Base-by-base conservation (phyloP, 1,284 basidiomycete species). In the Dichomitus squalens region DNA sequence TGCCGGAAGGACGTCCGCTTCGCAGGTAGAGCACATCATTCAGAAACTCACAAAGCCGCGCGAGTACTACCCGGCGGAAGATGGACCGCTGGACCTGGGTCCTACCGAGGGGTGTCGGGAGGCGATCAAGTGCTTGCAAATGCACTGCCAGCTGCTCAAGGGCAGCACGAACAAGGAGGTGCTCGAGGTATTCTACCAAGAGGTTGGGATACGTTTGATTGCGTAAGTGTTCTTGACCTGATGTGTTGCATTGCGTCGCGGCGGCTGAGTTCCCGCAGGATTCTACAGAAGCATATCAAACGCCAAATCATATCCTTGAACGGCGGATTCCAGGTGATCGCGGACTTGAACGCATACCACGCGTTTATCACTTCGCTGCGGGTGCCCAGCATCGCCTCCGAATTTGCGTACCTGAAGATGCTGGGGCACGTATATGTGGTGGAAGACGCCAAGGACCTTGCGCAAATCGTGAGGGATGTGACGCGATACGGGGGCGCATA, bases 131-230 rank as follows among this genome's bases (percentile, higher is more conserved):
- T 96, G 93, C 68, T 77, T 99, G 34, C 85, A 92, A 65, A 88
- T 84, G 76, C 96, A 99, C 74, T 97, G 95, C 70, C 87, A 88
- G 64, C 80, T 98, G 50, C 76, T 99, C 43, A 90, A 90, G 63
- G 96, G 95, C 0, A 97, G 92, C 62, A 96, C 96, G 31, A 96
- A 92, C 69, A 93, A 95, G 72, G 95, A 98, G 63, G 94, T 99
- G 2, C 76, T 99, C 20, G 96, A 98, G 67, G 95, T 99, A 1
- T 98, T 99, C 73, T 94, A 98, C 71, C 92, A 96, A 74, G 96
- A 99, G 73, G 91, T 99, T 46, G 95, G 96, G 1, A 88, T 97
- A 58, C 86, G 97, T 23, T 74, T 99, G 18, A 92, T 97, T 68
- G 87, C 84, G 96, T 97, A 58, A 68, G 83, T 75, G 33, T 20